A percentile compares a stretch with the other conserved stretches of the same genome.
These are phyloP conservation scores for Chlamydomonas applanata DNA, from an alignment of 139 green algal genomes.

Conservation along the genomic window DNA sequence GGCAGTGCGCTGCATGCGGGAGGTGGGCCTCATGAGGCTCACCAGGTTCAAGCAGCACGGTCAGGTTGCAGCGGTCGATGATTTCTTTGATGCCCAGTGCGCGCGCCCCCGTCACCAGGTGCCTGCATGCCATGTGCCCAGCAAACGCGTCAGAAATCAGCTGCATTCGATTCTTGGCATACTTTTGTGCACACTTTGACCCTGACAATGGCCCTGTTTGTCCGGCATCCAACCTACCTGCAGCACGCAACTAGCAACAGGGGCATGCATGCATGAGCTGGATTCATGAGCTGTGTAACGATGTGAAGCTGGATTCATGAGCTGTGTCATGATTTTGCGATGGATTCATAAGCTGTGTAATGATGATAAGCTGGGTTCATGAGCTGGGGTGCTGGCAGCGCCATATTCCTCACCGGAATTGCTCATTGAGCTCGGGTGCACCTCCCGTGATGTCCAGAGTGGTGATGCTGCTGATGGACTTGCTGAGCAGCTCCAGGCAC, in stretches of 20 bases:
- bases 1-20: too few species aligned
- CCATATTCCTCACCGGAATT: conserved; percentile 69
- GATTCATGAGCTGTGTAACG: too few species aligned
- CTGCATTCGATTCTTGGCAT: background rate
- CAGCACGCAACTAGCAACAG: too few species aligned
- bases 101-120: conserved; percentile 75
- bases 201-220: background rate
- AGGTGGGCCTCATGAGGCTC: too few species aligned
- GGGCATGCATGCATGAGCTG: too few species aligned
- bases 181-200: too few species aligned
- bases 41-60: conserved; percentile 89
- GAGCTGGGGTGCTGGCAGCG: too few species aligned
- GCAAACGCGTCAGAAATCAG: background rate
- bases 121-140: background rate
- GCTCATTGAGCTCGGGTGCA: conserved; percentile 84
- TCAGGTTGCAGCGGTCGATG: conserved; percentile 98
- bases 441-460: conserved; percentile 94
- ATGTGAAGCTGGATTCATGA: too few species aligned
- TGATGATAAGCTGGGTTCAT: too few species aligned
- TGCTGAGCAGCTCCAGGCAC: conserved; percentile 70
- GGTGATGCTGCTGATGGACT: conserved; percentile 29
- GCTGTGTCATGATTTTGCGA: too few species aligned
- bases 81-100: conserved; percentile 72
- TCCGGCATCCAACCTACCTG: background rate
- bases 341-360: too few species aligned